Conservation (phyloP, 805 yeast species). For the Myxozyma sirexii region DNA sequence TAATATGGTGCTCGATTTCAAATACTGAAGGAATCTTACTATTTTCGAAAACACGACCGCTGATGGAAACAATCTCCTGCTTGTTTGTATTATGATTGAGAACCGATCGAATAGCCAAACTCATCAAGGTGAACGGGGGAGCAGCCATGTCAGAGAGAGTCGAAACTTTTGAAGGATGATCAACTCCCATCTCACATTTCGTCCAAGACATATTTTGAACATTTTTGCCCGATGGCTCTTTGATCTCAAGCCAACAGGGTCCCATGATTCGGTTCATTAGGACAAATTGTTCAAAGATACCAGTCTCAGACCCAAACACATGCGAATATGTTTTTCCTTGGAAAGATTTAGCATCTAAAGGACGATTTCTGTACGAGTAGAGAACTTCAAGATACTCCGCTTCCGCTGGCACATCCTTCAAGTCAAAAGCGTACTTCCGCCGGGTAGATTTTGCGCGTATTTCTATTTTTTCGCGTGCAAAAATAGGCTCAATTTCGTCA, state of each 20-base stretch:
- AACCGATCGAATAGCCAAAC: constrained; percentile 77
- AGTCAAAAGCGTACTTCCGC: constrained; percentile 87
- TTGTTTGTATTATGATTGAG: constrained; percentile 72
- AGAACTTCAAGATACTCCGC: constrained; percentile 77
- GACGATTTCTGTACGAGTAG: constrained; percentile 60
- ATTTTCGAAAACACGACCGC: constrained; percentile 69
- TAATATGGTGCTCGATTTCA: background rate
- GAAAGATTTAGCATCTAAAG: constrained; percentile 57
- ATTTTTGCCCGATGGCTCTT: constrained; percentile 60
- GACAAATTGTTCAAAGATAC: constrained; percentile 82
- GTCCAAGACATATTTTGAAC: constrained; percentile 71
- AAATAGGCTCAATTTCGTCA: constrained; percentile 70
- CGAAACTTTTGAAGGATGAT: constrained; percentile 43
- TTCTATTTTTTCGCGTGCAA: constrained; percentile 63
- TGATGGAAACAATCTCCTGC: constrained; percentile 86
- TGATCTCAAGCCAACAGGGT: constrained; percentile 91
- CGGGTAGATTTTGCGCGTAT: constrained; percentile 70
- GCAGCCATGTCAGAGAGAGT: constrained; percentile 51
- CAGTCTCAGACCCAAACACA: constrained; percentile 76
- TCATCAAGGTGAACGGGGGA: constrained; percentile 73
- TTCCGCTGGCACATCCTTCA: constrained; percentile 75
- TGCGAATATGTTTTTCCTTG: constrained; percentile 76
- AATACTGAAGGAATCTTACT: constrained; percentile 14
- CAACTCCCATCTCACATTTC: constrained; percentile 68
- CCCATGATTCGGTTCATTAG: constrained; percentile 87